phyloP scores from a whole-genome alignment of 1,284 basidiomycete genomes.

The Heterobasidion irregulare region DNA sequence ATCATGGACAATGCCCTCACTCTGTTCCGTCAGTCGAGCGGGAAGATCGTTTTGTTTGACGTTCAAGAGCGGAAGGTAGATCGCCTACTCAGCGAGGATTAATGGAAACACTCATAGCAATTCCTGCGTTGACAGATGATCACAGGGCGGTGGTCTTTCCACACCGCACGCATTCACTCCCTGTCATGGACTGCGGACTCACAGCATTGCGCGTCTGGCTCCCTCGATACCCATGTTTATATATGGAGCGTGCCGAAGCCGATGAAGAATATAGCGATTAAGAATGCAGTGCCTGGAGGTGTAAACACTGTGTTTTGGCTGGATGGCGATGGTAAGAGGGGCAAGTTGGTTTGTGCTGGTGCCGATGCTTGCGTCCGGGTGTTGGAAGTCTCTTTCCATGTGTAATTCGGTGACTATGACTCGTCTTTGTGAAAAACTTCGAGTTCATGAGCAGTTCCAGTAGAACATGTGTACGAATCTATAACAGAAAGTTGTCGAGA shows the following conservation, averaged over 20 bases:
- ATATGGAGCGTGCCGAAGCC: constrained; percentile 81
- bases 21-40: constrained; percentile 45
- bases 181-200: constrained; percentile 75
- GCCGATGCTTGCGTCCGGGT: constrained; percentile 78
- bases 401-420: constrained; percentile 6
- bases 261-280: constrained; percentile 74
- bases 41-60: constrained; percentile 78
- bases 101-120: not conserved
- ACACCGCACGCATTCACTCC: constrained; percentile 76
- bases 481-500: not conserved
- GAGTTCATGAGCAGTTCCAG: too few species aligned
- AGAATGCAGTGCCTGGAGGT: constrained; percentile 80
- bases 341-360: constrained; percentile 64
- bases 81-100: not conserved
- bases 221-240: constrained; percentile 89
- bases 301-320: constrained; percentile 80
- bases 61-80: constrained; percentile 55
- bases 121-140: constrained; percentile 30
- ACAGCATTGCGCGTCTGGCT: constrained; percentile 76
- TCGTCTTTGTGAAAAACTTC: too few species aligned
- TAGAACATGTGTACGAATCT: not conserved
- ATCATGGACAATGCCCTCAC: not conserved
- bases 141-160: constrained; percentile 83
- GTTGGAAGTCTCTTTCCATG: constrained; percentile 62
- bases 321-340: constrained; percentile 25